Conservation (phyloP, 1,284 basidiomycete genomes). For the Melampsora americana region DNA sequence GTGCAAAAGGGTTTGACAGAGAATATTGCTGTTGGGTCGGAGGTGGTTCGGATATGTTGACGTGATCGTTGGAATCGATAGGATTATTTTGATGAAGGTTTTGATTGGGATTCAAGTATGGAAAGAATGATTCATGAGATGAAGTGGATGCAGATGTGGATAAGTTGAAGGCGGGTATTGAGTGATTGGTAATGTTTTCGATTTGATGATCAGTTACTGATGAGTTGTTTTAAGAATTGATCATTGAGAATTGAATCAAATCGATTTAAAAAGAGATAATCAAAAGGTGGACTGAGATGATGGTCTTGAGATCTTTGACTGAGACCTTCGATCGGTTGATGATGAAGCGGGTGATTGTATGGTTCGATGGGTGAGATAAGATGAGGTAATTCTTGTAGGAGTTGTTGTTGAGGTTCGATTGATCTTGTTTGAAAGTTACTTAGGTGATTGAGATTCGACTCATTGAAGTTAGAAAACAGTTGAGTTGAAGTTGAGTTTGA, state of each 20-base stretch:
- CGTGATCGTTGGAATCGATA: not conserved
- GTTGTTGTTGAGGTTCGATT: not conserved
- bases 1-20: conserved; percentile 15
- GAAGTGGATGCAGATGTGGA: not conserved
- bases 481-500: no score
- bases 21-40: not conserved
- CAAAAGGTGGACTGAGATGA: not conserved
- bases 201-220: not conserved
- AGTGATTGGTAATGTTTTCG: not conserved
- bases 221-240: not conserved
- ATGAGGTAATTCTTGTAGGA: not conserved
- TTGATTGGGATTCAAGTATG: not conserved
- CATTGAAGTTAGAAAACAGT: not conserved
- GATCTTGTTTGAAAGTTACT: not conserved
- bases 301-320: not conserved
- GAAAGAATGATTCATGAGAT: not conserved
- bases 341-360: not conserved
- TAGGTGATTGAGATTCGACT: no score
- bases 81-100: not conserved
- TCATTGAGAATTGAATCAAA: not conserved
- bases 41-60: not conserved
- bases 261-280: not conserved
- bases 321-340: not conserved
- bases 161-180: not conserved
- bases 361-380: not conserved